Conservation (phyloP, 805 yeast species). For the Saturnispora serradocipensis region DNA sequence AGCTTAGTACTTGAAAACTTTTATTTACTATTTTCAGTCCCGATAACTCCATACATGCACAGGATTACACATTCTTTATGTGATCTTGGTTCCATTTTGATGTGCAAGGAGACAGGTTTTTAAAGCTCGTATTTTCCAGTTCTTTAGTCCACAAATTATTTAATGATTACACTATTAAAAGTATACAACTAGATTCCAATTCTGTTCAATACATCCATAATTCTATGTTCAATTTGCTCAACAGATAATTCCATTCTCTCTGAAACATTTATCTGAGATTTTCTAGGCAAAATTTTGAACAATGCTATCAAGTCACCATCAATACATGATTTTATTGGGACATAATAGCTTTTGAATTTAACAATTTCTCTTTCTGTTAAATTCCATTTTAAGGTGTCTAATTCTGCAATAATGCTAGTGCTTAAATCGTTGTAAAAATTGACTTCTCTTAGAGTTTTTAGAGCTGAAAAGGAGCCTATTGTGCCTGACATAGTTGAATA, state of each 20-base stretch:
- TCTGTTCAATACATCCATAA: conserved; percentile 43
- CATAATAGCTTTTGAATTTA: conserved; percentile 67
- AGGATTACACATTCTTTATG: no score
- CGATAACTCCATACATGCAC: no score
- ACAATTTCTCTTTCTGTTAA: conserved; percentile 58
- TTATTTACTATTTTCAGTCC: no score
- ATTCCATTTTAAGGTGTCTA: conserved; percentile 19
- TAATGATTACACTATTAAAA: neutral
- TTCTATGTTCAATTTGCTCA: conserved; percentile 40
- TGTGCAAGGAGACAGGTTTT: no score
- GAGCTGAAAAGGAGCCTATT: conserved; percentile 64
- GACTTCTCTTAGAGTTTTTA: conserved; percentile 52
- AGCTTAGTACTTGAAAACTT: no score
- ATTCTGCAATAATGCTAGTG: conserved; percentile 30
- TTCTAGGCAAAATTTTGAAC: conserved; percentile 31
- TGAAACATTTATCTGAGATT: conserved; percentile 31
- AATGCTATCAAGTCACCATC: conserved; percentile 85
- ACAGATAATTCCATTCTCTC: conserved; percentile 37
- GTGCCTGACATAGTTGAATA: conserved; percentile 80
- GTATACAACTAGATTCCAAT: conserved; percentile 16
- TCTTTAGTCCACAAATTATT: no score
- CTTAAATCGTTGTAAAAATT: conserved; percentile 51
- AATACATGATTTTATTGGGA: conserved; percentile 65
- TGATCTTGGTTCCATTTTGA: no score
- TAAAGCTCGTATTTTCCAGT: neutral